A percentile compares a stretch with the other conserved stretches of the same genome.
Conservation (phyloP, 148 eudicot genomes). For the Gaultheria prostrata region DNA sequence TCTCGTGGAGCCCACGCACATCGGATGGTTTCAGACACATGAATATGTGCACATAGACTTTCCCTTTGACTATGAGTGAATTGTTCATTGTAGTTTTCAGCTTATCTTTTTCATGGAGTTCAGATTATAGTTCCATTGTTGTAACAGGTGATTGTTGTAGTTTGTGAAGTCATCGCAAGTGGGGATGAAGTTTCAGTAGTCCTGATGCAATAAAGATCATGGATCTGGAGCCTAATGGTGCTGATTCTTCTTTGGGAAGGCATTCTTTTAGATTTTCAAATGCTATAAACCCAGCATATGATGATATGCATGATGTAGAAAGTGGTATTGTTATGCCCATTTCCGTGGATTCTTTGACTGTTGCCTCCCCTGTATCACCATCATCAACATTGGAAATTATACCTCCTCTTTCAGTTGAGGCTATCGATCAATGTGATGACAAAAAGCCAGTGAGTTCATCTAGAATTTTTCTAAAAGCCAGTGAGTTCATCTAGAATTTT, state of each 20-base stretch:
- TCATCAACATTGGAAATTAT: slow-evolving; percentile 26
- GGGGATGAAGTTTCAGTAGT: slow-evolving; percentile 10
- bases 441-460: slow-evolving; percentile 43
- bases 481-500: slow-evolving; percentile 33
- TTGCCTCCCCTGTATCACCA: slow-evolving; percentile 28
- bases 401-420: slow-evolving; percentile 41
- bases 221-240: slow-evolving; percentile 35
- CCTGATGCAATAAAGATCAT: slow-evolving; percentile 21
- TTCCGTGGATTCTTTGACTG: slow-evolving; percentile 30
- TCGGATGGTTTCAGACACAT: not conserved
- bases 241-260: slow-evolving; percentile 45
- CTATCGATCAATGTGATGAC: slow-evolving; percentile 29
- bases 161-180: slow-evolving; percentile 3
- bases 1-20: not conserved
- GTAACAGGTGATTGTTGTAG: not conserved
- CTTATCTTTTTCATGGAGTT: not conserved
- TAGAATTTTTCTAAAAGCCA: slow-evolving; percentile 23
- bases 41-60: not conserved
- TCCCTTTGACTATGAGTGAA: not conserved
- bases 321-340: slow-evolving; percentile 37
- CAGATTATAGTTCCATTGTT: not conserved
- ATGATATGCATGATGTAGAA: slow-evolving; percentile 41
- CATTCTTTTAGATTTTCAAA: slow-evolving; percentile 38
- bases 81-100: not conserved
- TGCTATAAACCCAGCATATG: slow-evolving; percentile 20